Percentiles rank a stretch among this genome's conserved stretches.
Conservation (phyloP, 768 basidiomycete species). For the Lyophyllum semitale region DNA sequence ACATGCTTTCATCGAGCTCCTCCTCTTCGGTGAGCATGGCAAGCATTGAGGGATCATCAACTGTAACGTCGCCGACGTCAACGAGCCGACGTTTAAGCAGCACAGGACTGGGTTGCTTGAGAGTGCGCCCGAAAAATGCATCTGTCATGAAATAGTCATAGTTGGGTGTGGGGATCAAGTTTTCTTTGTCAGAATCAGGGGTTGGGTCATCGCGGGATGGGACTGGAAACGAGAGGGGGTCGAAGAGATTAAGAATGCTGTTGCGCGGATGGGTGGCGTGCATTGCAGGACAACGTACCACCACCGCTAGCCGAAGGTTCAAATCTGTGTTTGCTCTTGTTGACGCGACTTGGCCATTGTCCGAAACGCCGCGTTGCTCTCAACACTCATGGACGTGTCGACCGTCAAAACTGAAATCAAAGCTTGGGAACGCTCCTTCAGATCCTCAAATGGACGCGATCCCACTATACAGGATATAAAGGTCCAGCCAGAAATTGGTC, state of each 20-base stretch:
- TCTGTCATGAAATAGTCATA: slow-evolving; percentile 20
- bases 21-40: slow-evolving; percentile 35
- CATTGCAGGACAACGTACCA: slow-evolving; percentile 20
- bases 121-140: slow-evolving; percentile 37
- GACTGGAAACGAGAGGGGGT: slow-evolving; percentile 40
- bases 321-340: slow-evolving; percentile 38
- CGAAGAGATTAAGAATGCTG: slow-evolving; percentile 52
- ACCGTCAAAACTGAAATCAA: slow-evolving; percentile 72
- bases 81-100: slow-evolving; percentile 43
- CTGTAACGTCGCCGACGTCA: slow-evolving; percentile 52
- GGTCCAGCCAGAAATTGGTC: slow-evolving; percentile 62
- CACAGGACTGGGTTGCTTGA: slow-evolving; percentile 25
- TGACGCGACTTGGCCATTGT: slow-evolving; percentile 33
- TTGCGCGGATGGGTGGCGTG: slow-evolving; percentile 39
- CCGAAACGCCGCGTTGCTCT: slow-evolving; percentile 11
- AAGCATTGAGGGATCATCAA: slow-evolving; percentile 35
- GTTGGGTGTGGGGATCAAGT: slow-evolving; percentile 24
- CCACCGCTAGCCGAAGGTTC: slow-evolving; percentile 13
- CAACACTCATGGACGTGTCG: slow-evolving; percentile 42
- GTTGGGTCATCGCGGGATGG: slow-evolving; percentile 25
- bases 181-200: slow-evolving; percentile 51
- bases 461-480: slow-evolving; percentile 76
- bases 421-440: slow-evolving; percentile 75
- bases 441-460: slow-evolving; percentile 50
- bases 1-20: slow-evolving; percentile 31